These are phyloP conservation scores for Cochlearia excelsa DNA, from an alignment of 345 rosid genomes.

Conservation along the genomic window DNA sequence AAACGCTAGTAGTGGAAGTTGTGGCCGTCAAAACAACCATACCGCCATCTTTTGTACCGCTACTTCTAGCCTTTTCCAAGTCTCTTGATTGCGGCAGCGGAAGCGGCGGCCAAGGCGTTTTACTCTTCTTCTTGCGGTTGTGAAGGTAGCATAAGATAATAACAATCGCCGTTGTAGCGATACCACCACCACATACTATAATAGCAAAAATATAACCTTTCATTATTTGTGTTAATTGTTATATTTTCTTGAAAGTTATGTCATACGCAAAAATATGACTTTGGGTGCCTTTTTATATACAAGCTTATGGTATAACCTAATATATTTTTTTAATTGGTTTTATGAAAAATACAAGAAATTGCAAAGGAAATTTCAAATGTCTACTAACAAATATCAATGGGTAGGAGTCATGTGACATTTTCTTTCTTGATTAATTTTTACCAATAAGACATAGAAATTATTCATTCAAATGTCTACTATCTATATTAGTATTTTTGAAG, in stretches of 20 bases:
- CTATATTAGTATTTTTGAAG: too few species aligned
- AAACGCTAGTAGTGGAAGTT: conserved; percentile 17
- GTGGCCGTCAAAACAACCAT: conserved; percentile 20
- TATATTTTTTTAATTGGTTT: not conserved
- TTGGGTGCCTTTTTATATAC: not conserved
- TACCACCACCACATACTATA: conserved; percentile 23
- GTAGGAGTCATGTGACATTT: too few species aligned
- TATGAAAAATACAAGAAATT: conserved; percentile 3
- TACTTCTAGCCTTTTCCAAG: conserved; percentile 21
- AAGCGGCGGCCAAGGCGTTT: not conserved
- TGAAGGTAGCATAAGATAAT: conserved; percentile 15
- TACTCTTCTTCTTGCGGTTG: conserved; percentile 8
- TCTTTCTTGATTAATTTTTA: too few species aligned
- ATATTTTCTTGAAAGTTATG: not conserved
- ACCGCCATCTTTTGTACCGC: conserved; percentile 28
- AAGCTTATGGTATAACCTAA: not conserved
- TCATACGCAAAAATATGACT: not conserved
- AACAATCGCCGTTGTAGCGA: conserved; percentile 7
- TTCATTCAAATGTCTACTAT: too few species aligned
- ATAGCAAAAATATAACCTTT: conserved; percentile 25
- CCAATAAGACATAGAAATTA: too few species aligned
- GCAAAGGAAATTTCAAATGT: conserved; percentile 6
- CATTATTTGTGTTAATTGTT: not conserved
- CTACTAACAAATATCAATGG: too few species aligned
- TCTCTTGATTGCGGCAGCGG: conserved; percentile 4